Evolutionary conservation across 169 alveolate genomes (phyloP).

Genomic region (Eimeria praecox): DNA sequence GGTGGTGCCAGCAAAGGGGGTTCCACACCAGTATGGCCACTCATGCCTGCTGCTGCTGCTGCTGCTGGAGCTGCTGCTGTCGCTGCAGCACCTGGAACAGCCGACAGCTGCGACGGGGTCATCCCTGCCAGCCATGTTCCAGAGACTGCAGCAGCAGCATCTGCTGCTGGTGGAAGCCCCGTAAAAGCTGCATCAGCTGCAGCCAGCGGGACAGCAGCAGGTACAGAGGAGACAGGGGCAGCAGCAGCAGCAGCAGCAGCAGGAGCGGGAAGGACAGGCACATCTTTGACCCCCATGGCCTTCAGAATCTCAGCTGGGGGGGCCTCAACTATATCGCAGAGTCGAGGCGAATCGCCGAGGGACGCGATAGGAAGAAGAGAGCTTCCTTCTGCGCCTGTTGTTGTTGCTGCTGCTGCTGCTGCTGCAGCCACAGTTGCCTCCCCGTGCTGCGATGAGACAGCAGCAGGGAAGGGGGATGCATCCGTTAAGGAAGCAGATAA

Average conservation of each 20-base stretch:
- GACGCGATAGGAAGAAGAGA: slow-evolving; percentile 5
- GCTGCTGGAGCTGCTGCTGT: slow-evolving; percentile 18
- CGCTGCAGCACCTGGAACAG: background rate
- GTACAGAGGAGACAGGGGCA: slow-evolving; percentile 3
- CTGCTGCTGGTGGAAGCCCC: slow-evolving; percentile 1
- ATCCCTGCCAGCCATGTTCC: slow-evolving; percentile 48
- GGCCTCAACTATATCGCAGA: slow-evolving; percentile 55
- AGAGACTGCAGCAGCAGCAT: slow-evolving; percentile 13
- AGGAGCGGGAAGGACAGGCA: slow-evolving; percentile 2
- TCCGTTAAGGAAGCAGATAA: slow-evolving; percentile 2
- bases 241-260: slow-evolving; percentile 12
- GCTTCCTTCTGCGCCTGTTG: background rate
- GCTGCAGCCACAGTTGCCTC: background rate
- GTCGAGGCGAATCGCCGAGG: slow-evolving; percentile 63
- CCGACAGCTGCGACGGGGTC: slow-evolving; percentile 29
- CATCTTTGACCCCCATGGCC: slow-evolving; percentile 61
- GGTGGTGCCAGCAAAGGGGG: slow-evolving; percentile 2
- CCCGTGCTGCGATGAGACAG: background rate
- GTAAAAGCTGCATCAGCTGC: background rate
- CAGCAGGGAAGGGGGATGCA: background rate
- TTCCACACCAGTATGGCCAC: slow-evolving; percentile 8
- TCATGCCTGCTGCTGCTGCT: slow-evolving; percentile 15
- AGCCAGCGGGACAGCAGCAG: slow-evolving; percentile 19
- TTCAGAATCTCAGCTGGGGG: slow-evolving; percentile 63
- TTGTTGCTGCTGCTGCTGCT: background rate